Evolutionary conservation across 2,329 filamentous ascomycete genomes (phyloP).

Genomic region (Grosmannia serpens): DNA sequence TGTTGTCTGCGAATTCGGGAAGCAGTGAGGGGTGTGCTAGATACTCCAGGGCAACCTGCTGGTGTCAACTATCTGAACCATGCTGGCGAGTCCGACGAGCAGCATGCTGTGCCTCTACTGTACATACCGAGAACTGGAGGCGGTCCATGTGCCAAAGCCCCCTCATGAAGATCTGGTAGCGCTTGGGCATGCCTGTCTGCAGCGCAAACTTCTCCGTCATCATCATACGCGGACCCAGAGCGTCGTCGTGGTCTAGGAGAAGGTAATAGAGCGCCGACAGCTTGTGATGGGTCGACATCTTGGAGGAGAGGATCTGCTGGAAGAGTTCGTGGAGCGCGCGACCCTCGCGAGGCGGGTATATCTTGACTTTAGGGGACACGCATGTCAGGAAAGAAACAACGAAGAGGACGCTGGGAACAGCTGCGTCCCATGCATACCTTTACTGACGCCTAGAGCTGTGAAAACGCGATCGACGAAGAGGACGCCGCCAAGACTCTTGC

Average conservation of each 20-base stretch:
- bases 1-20: constrained; percentile 74
- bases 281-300: constrained; percentile 62
- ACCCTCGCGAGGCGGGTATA: constrained; percentile 65
- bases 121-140: constrained; percentile 43
- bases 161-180: constrained; percentile 70
- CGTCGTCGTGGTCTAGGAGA: constrained; percentile 58
- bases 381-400: background rate
- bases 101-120: too few species aligned
- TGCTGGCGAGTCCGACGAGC: too few species aligned
- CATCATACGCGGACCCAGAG: constrained; percentile 34
- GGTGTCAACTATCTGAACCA: too few species aligned
- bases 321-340: constrained; percentile 58
- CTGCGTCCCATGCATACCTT: constrained; percentile 36
- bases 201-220: constrained; percentile 46
- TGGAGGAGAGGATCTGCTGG: constrained; percentile 52
- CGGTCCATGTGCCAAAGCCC: constrained; percentile 74
- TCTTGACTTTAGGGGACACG: constrained; percentile 30
- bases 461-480: constrained; percentile 75
- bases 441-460: constrained; percentile 54
- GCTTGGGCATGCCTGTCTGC: constrained; percentile 55
- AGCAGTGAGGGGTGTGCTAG: constrained; percentile 70
- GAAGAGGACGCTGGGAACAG: background rate
- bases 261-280: constrained; percentile 77
- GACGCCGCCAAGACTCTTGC: constrained; percentile 55
- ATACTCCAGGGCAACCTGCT: constrained; percentile 51